Evolutionary conservation across 1,284 basidiomycete genomes (phyloP).

Genomic region (Irpex sp.): DNA sequence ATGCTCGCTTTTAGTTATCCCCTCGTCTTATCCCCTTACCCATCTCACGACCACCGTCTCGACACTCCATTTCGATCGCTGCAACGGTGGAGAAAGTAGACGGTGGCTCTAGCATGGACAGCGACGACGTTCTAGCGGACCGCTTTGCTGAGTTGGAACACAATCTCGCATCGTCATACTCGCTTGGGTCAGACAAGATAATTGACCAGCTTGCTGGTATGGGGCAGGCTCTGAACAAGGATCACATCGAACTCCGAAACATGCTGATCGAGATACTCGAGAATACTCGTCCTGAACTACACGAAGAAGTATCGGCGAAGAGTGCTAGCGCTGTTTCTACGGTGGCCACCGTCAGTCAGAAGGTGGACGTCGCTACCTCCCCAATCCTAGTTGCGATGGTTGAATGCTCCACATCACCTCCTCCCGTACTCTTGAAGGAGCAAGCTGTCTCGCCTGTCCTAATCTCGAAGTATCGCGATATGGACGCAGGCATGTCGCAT

Average conservation of each 20-base stretch:
- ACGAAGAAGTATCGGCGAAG: not conserved
- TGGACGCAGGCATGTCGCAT: not conserved
- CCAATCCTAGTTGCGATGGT: conserved; percentile 9
- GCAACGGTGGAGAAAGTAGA: not conserved
- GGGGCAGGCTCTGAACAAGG: not conserved
- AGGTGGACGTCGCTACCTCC: conserved; percentile 7
- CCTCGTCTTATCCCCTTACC: not conserved
- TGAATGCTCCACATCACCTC: conserved; percentile 5
- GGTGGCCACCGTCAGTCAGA: not conserved
- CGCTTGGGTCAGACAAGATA: conserved; percentile 5
- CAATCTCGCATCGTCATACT: conserved; percentile 1
- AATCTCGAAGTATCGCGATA: not conserved
- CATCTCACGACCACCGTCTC: not conserved
- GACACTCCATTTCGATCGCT: conserved; percentile 1
- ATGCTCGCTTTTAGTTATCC: not conserved
- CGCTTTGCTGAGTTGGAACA: not conserved
- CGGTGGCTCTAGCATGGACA: conserved; percentile 1
- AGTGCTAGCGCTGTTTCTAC: not conserved
- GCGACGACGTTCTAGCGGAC: conserved; percentile 3
- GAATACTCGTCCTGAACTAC: not conserved
- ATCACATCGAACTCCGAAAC: conserved; percentile 1
- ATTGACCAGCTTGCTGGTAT: conserved; percentile 3
- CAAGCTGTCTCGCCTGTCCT: conserved; percentile 4
- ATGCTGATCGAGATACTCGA: conserved; percentile 8
- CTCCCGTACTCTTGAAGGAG: not conserved